A percentile compares a stretch with the other conserved stretches of the same genome.
Evolutionary conservation across 768 basidiomycete genomes (phyloP).

Genomic region (Russula olivacea): DNA sequence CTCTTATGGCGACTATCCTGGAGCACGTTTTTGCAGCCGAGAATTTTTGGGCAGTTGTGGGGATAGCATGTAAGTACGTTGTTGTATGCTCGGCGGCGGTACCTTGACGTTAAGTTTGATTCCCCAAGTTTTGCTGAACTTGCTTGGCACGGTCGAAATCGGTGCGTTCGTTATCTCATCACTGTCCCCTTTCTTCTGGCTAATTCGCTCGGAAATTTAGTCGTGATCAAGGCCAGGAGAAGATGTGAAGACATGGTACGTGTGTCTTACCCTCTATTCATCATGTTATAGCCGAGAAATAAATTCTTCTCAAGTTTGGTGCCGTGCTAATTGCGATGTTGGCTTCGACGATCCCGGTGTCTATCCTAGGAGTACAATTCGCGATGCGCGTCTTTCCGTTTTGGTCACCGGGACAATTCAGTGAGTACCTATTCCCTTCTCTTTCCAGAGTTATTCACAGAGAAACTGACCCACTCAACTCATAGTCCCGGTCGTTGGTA

Average conservation of each 20-base stretch:
- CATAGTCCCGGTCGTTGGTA: constrained; percentile 75
- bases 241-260: constrained; percentile 69
- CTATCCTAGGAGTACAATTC: constrained; percentile 66
- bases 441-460: neutral
- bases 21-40: constrained; percentile 71
- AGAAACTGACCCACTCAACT: neutral
- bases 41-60: constrained; percentile 66
- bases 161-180: constrained; percentile 40
- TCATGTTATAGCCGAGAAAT: neutral
- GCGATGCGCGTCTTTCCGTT: constrained; percentile 78
- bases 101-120: neutral
- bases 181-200: neutral
- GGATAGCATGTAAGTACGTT: constrained; percentile 58
- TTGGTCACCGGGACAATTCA: constrained; percentile 68
- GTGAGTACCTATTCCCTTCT: neutral
- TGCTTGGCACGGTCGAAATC: constrained; percentile 72
- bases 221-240: constrained; percentile 72
- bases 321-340: constrained; percentile 63
- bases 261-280: no score
- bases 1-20: constrained; percentile 64
- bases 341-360: constrained; percentile 69
- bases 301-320: constrained; percentile 44
- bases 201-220: constrained; percentile 33
- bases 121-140: constrained; percentile 58
- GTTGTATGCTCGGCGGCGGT: neutral